Conservation (phyloP, 1,284 basidiomycete genomes). For the Caloboletus inedulis region DNA sequence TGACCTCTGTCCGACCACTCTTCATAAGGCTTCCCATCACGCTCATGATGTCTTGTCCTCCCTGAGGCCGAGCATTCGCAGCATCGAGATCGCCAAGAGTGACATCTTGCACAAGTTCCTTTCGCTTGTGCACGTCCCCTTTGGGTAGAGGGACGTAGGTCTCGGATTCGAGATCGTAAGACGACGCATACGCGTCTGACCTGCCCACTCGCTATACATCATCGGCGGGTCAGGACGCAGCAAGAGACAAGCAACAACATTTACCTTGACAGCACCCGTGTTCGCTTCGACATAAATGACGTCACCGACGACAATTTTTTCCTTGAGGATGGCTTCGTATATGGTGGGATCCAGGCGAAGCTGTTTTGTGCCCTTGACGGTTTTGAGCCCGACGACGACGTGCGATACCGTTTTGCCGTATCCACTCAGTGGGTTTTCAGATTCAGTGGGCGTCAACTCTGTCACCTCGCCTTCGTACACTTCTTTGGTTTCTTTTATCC, state of each 20-base stretch:
- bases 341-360: slow-evolving; percentile 92
- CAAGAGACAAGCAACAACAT: slow-evolving; percentile 14
- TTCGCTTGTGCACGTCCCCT: slow-evolving; percentile 96
- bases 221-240: not conserved
- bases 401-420: slow-evolving; percentile 99
- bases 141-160: slow-evolving; percentile 98
- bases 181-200: slow-evolving; percentile 98
- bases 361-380: slow-evolving; percentile 98
- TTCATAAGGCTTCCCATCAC: slow-evolving; percentile 98
- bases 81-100: slow-evolving; percentile 96
- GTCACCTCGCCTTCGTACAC: slow-evolving; percentile 99
- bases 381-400: slow-evolving; percentile 95
- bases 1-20: slow-evolving; percentile 92
- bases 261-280: slow-evolving; percentile 92
- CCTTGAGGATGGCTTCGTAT: slow-evolving; percentile 97
- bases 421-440: slow-evolving; percentile 92
- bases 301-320: slow-evolving; percentile 95
- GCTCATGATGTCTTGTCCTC: slow-evolving; percentile 98
- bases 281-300: slow-evolving; percentile 96
- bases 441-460: slow-evolving; percentile 92
- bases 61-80: slow-evolving; percentile 92
- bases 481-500: slow-evolving; percentile 98
- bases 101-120: slow-evolving; percentile 97
- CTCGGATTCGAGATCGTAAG: slow-evolving; percentile 97
- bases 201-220: slow-evolving; percentile 80